Evolutionary conservation across 2,329 filamentous ascomycete genomes (phyloP).

Genomic region (Ceratocystis smalleyi): DNA sequence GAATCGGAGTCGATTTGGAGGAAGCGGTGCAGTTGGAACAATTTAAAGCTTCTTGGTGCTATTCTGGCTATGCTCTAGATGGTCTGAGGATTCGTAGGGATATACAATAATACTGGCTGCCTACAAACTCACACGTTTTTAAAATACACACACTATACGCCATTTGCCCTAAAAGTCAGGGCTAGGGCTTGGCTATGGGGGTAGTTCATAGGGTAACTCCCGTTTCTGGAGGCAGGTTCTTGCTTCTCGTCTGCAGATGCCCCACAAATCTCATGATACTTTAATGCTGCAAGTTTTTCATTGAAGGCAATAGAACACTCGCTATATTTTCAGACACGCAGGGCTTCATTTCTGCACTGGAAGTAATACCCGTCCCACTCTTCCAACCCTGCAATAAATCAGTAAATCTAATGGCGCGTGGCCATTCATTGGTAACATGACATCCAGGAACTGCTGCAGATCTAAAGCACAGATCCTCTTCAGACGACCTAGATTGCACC

Average conservation of each 20-base stretch:
- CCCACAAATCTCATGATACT: conserved; percentile 2
- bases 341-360: too few relatives aligned
- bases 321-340: background rate
- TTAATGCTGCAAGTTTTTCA: background rate
- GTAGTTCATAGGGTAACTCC: background rate
- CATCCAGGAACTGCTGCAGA: background rate
- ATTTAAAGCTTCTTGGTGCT: background rate
- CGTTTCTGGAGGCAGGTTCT: background rate
- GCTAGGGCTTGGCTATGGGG: too few relatives aligned
- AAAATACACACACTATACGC: too few relatives aligned
- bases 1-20: background rate
- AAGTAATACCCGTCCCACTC: too few relatives aligned
- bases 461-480: conserved; percentile 1
- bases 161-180: too few relatives aligned
- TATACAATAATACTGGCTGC: too few relatives aligned
- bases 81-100: too few relatives aligned
- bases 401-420: too few relatives aligned
- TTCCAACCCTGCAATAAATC: too few relatives aligned
- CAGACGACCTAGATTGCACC: background rate
- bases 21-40: background rate
- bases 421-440: background rate
- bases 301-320: background rate
- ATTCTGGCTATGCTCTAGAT: background rate
- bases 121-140: too few relatives aligned
- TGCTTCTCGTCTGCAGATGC: background rate